Evolutionary conservation across 495 filamentous ascomycete genomes (phyloP), one percentile per base, ranked within the genome.

Genomic region (Podospora appendiculata): DNA sequence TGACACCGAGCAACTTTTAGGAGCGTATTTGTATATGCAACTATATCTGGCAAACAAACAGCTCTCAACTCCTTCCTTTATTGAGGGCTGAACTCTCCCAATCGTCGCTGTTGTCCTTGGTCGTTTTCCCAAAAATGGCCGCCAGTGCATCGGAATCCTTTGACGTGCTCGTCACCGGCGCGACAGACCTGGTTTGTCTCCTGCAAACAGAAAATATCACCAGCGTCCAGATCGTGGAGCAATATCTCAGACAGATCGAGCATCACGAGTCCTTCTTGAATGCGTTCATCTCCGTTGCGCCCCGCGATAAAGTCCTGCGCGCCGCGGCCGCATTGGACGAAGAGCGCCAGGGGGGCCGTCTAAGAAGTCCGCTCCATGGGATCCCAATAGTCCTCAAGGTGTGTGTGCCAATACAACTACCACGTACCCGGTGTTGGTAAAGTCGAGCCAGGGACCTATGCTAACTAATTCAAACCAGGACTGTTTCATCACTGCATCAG

Each of bases 341-440:
- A 0, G 83, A 87, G 60, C 76, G 85, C 19, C 61, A 53, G 0
- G 48, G 63, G 3, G 82, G 83, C 1, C 68, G 54, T 17, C 60
- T 78, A 8, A 74, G 81, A n/a, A 73, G 81, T 34, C 75, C 76
- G 4, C 70, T 87, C 0, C 84, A 89, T 58, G 60, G 60, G 11
- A 58, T 63, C 8, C 60, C 60, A 0, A 56, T 60, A 41, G 51
- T 57, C 3, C 14, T 59, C 12, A 62, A 62, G 49, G 55, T 51
- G 25, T 25, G 25, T 25, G 25, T 25, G 2, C 25, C 2, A 25
- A 5, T 5, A 25, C 25, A 25, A 25, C 5, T 25, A 2, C 2
- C 5, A 25, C 25, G 25, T 5, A 25, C 5, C 5, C 2, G 11
- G 36, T 40, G 38, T 17, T 43, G 12, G 12, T 12, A 13, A 43